Evolutionary conservation across 805 yeast genomes (phyloP).

Genomic region (Tetrapisispora pingtungensis): DNA sequence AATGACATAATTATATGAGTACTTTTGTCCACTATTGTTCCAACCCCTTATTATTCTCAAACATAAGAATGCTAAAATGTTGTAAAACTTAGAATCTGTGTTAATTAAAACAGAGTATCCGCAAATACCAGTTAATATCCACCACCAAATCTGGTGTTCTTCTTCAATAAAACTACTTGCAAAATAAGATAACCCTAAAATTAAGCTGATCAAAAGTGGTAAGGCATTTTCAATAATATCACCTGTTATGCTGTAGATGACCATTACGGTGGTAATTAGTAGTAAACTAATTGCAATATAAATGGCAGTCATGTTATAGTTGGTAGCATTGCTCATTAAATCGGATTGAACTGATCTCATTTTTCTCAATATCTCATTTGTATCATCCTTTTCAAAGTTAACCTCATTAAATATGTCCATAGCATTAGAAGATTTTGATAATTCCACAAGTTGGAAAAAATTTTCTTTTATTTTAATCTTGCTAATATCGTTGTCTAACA

Average conservation of each 20-base stretch:
- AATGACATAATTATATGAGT: conserved; percentile 40
- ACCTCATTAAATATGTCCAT: conserved; percentile 4
- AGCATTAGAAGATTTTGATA: conserved; percentile 8
- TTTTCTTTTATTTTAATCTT: conserved; percentile 37
- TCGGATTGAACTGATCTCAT: conserved; percentile 40
- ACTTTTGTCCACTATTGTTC: conserved; percentile 88
- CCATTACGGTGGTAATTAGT: neutral
- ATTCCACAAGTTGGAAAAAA: conserved; percentile 42
- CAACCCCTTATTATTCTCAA: conserved; percentile 65
- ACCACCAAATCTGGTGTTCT: conserved; percentile 96
- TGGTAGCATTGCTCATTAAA: conserved; percentile 55
- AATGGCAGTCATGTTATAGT: conserved; percentile 53
- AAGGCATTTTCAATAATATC: conserved; percentile 4
- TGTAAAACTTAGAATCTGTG: conserved; percentile 4
- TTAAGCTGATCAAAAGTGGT: conserved; percentile 22
- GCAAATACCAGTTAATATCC: conserved; percentile 38
- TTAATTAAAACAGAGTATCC: conserved; percentile 4
- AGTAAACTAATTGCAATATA: conserved; percentile 19
- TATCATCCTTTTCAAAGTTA: conserved; percentile 2
- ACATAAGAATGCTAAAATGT: conserved; percentile 21
- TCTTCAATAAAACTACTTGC: conserved; percentile 91
- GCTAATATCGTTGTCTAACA: conserved; percentile 36
- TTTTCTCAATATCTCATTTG: conserved; percentile 25
- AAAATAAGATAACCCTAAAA: conserved; percentile 50
- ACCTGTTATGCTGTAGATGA: conserved; percentile 1